Evolutionary conservation across 139 green algal species (phyloP).

Genomic region (Protoeuglena noctilucae): DNA sequence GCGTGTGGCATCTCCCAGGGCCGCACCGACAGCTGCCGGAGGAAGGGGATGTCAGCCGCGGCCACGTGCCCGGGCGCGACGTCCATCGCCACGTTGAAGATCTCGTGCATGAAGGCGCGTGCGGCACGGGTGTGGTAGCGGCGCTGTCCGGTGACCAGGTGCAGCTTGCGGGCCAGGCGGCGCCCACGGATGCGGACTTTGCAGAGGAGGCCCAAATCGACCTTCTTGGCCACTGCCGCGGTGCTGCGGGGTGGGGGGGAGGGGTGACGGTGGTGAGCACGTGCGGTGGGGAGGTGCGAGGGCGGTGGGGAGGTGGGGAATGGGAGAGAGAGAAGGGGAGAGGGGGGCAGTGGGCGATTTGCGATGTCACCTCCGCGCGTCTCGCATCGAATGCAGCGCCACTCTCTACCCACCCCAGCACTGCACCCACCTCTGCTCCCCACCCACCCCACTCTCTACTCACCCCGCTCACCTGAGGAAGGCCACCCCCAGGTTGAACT

Average conservation of each 20-base stretch:
- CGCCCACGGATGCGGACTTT: not conserved
- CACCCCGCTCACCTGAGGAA: constrained; percentile 19
- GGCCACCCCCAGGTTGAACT: constrained; percentile 19
- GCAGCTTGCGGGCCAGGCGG: not conserved
- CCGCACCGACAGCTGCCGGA: not conserved
- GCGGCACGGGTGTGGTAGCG: not conserved
- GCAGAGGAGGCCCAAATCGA: not conserved
- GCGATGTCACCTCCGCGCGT: too few relatives aligned
- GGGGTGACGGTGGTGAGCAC: too few relatives aligned
- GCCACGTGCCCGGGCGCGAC: not conserved
- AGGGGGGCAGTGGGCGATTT: too few relatives aligned
- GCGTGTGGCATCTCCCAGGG: not conserved
- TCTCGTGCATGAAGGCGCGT: not conserved
- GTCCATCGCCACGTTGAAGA: not conserved
- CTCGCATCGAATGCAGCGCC: too few relatives aligned
- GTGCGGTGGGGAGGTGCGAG: too few relatives aligned
- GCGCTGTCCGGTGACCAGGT: not conserved
- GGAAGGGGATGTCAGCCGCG: not conserved
- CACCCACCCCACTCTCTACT: constrained; percentile 21
- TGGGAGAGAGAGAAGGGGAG: too few relatives aligned
- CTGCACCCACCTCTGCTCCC: too few relatives aligned
- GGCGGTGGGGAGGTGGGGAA: too few relatives aligned
- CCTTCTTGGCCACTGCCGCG: too few relatives aligned
- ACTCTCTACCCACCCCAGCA: too few relatives aligned
- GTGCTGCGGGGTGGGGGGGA: too few relatives aligned